Percentiles rank a stretch among this genome's conserved stretches.
Evolutionary conservation across 2,329 filamentous ascomycete species (phyloP).

Genomic region (Fusarium sp.): DNA sequence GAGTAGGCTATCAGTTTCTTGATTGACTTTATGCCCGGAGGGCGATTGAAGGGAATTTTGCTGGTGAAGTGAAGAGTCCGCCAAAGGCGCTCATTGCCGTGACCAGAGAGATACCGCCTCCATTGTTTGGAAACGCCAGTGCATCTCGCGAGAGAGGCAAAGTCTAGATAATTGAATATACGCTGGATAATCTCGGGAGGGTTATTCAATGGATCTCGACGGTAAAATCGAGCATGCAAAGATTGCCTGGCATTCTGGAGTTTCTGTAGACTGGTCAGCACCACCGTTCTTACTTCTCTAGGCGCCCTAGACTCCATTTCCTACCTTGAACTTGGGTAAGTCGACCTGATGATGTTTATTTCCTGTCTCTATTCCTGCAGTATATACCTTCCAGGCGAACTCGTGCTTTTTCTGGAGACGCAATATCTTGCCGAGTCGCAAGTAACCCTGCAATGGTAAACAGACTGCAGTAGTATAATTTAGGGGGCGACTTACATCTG

Average conservation of each 20-base stretch:
- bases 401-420: constrained; percentile 52
- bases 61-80: constrained; percentile 47
- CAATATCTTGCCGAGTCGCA: constrained; percentile 55
- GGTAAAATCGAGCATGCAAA: constrained; percentile 50
- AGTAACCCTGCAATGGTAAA: constrained; percentile 52
- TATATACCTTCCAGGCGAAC: constrained; percentile 56
- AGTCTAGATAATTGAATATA: constrained; percentile 51
- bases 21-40: constrained; percentile 42
- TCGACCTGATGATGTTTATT: constrained; percentile 42
- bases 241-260: constrained; percentile 51
- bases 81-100: constrained; percentile 49
- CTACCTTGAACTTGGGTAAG: constrained; percentile 51
- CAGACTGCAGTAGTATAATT: neutral
- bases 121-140: constrained; percentile 50
- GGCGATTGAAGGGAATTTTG: constrained; percentile 32
- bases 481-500: constrained; percentile 50
- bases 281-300: neutral
- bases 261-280: constrained; percentile 45
- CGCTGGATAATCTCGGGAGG: constrained; percentile 52
- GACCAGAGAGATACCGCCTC: constrained; percentile 47
- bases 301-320: neutral
- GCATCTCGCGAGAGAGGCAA: constrained; percentile 49
- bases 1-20: constrained; percentile 49
- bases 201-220: constrained; percentile 51
- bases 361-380: constrained; percentile 52